A percentile compares a stretch with the other conserved stretches of the same genome.
Evolutionary conservation across 1,284 basidiomycete genomes (phyloP).

Genomic region (Chiua sp.): DNA sequence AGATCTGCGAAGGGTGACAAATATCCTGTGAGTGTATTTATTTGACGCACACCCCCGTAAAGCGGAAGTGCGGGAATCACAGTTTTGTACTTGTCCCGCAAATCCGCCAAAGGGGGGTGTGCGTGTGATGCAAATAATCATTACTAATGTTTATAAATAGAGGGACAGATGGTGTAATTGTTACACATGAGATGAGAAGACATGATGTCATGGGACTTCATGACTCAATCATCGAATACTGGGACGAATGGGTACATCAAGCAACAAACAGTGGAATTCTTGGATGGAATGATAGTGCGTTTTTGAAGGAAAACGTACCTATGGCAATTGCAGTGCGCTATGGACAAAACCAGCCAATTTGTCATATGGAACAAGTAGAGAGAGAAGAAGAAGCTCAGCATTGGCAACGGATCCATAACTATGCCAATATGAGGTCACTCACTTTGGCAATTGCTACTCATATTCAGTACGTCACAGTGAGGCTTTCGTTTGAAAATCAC

Average conservation of each 20-base stretch:
- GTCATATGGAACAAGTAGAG: not conserved
- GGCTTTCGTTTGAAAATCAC: not conserved
- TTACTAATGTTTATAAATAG: no score
- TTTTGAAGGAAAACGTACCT: not conserved
- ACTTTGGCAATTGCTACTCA: constrained; percentile 7
- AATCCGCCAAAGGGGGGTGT: no score
- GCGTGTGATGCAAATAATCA: no score
- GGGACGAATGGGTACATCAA: not conserved
- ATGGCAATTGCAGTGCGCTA: constrained; percentile 1
- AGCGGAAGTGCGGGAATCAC: no score
- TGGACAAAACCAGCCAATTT: constrained; percentile 8
- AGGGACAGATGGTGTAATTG: no score
- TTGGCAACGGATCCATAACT: not conserved
- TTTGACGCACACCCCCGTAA: no score
- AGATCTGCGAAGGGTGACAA: no score
- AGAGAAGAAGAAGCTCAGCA: not conserved
- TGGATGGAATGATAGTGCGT: not conserved
- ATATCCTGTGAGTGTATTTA: no score
- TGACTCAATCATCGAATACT: not conserved
- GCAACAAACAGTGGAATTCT: not conserved
- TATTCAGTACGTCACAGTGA: not conserved
- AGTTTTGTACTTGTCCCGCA: no score
- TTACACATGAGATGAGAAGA: no score
- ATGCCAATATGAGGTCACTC: not conserved
- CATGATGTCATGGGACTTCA: not conserved